Percentiles rank a stretch among this genome's conserved stretches.
Conservation (phyloP, 2,329 filamentous ascomycete species). For the Colletotrichum sp. region DNA sequence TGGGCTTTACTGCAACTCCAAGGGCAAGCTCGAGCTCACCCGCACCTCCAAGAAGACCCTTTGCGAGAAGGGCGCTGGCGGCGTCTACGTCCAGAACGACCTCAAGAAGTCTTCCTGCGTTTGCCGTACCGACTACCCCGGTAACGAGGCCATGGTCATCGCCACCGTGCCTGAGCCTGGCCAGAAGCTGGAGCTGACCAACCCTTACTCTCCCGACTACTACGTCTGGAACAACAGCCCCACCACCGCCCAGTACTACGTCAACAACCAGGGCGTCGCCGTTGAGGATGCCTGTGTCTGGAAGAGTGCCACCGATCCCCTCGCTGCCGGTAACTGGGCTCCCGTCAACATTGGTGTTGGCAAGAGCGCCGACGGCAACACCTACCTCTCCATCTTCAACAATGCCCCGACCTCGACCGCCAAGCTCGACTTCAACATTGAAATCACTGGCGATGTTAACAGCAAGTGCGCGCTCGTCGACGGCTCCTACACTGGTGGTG, state of each 20-base stretch:
- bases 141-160: conserved; percentile 86
- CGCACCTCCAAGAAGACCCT: conserved; percentile 71
- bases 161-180: conserved; percentile 71
- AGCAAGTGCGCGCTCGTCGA: conserved; percentile 68
- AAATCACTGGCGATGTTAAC: conserved; percentile 70
- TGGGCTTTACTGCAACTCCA: conserved; percentile 78
- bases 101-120: conserved; percentile 70
- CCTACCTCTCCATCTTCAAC: conserved; percentile 84
- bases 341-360: conserved; percentile 87
- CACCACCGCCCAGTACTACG: conserved; percentile 95
- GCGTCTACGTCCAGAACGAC: conserved; percentile 78
- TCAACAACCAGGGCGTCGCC: conserved; percentile 80
- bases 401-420: conserved; percentile 78
- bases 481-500: conserved; percentile 64
- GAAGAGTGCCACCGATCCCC: conserved; percentile 54
- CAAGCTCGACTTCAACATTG: conserved; percentile 78
- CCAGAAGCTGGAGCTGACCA: conserved; percentile 68
- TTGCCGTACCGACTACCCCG: conserved; percentile 97
- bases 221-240: conserved; percentile 76
- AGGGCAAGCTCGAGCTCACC: conserved; percentile 79
- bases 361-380: conserved; percentile 65
- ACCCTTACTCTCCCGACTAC: conserved; percentile 74
- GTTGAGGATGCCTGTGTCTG: conserved; percentile 78
- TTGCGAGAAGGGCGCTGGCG: conserved; percentile 74
- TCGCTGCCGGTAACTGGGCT: conserved; percentile 80